Evolutionary conservation across 1,284 basidiomycete species (phyloP), one percentile per base, ranked within the genome.

Genomic region (Malassezia globosa): DNA sequence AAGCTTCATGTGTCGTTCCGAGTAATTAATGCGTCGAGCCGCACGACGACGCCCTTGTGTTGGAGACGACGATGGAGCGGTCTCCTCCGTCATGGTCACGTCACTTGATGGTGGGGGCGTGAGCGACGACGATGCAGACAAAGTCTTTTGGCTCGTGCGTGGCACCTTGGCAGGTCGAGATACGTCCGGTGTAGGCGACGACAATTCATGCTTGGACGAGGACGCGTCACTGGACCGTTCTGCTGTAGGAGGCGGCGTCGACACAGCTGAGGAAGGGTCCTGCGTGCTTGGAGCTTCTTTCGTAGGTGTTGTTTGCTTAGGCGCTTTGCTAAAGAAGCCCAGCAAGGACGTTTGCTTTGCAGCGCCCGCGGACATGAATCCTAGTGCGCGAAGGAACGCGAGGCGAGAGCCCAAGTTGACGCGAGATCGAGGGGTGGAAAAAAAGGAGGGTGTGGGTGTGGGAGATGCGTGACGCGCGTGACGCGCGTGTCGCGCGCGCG

Each of bases 321-420:
- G 41, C 22, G 38, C 40, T 39, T 45, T 46, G 22, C 31, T 34
- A 26, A 52, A 52, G 22, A 52, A 52, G 44, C 50, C 50, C 25
- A 52, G 44, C 34, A 52, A 35, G 18, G 50, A 47, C 36, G 50
- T 37, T 38, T 52, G 50, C 50, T 47, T 46, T 26, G 34, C 22
- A 4, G 31, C 33, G 29, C 22, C n/a, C 14, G 49, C 37, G 29
- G 44, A 27, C 50, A 47, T 47, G 44, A 24, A 13, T 23, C 33
- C 4, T 11, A 19, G 34, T 22, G 19, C 36, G 40, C 40, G 41
- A 11, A n/a, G n/a, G n/a, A n/a, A n/a, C n/a, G n/a, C n/a, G 36
- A n/a, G n/a, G n/a, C n/a, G n/a, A n/a, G n/a, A n/a, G n/a, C n/a
- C n/a, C n/a, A n/a, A n/a, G n/a, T n/a, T n/a, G n/a, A n/a, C n/a